Evolutionary conservation across 2,329 filamentous ascomycete genomes (phyloP), one percentile per base, ranked within the genome.

Genomic region (Fusarium scirpi): DNA sequence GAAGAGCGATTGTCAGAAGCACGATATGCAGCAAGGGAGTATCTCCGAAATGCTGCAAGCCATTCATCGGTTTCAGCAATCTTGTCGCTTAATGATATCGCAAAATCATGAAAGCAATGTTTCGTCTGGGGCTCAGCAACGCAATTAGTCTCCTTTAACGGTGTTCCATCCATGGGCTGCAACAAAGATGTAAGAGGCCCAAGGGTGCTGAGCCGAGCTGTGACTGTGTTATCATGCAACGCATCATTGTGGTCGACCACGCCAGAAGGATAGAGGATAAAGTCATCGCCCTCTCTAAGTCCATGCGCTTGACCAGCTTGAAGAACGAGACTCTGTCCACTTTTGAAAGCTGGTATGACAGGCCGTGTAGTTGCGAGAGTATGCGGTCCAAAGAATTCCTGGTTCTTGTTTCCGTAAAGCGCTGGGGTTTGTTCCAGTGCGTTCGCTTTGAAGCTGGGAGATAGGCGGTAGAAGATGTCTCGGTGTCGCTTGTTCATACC

Each of bases 391-490:
- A 71, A 70, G n/a, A 71, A 70, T 0, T 40, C 30, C 18, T 68
- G 67, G n/a, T 62, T 55, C 13, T 67, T 58, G 20, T 71, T 70
- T 5, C 69, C 67, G 20, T 62, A 57, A 2, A 70, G 11, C 0
- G 49, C 45, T 6, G 67, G 67, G 13, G 20, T 57, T 25, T 69
- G 65, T 2, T 43, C 30, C 1, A 61, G 8, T 0, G 16, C 11
- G 2, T 34, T 13, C 1, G 13, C 34, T n/a, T 44, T 29, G 18
- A 68, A 56, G 10, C 25, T 65, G 6, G 48, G 38, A 9, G 44
- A 48, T 3, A 69, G 38, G 1, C 30, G 49, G 5, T 48, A 51
- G 8, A 62, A 58, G 10, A 61, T 48, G 12, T 62, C 34, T n/a
- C 57, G 40, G n/a, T 62, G 54, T 40, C 52, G 20, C 8, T 41